Evolutionary conservation across 805 yeast species (phyloP), one percentile per base, ranked within the genome.

Genomic region (Ascoidea tarda): DNA sequence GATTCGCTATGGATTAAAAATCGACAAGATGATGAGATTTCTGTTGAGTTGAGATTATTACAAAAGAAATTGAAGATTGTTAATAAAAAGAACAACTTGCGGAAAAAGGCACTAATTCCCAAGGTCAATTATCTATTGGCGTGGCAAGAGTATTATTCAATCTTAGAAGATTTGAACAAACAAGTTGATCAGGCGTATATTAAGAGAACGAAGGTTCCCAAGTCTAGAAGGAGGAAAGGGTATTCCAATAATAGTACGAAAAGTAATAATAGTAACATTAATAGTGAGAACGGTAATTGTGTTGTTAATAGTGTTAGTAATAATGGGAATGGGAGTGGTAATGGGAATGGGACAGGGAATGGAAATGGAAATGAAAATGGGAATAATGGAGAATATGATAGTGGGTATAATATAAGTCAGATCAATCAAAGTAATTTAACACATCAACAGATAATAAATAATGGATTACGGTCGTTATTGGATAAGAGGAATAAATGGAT

Each of bases 111-210:
- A 46, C 62, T 93, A 45, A 68, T 82, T 32, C 95, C 96, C 0
- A 60, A 83, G 0, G 75, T 93, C 14, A 91, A 89, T 59, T 93
- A 86, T 58, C 95, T 87, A 59, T 73, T 93, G 60, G 96, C 97
- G 32, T 93, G 90, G 81, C 96, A 91, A 64, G 99, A 93, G 65
- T 93, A 87, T 65, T 73, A 82, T 54, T 84, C 91, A 10, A 90
- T 93, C 51, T 67, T 89, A 54, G 98, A 93, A 53, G 98, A 93
- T 63, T 72, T 93, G 59, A 97, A 93, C 65, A 93, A 91, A 65
- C 99, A 93, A 67, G 90, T 93, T 45, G 99, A 93, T 64, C 97
- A 87, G 65, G 90, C 95, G 21, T 93, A 90, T 63, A 69, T 85
- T 57, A 85, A 89, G 65, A 73, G 97, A 55, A 76, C 85, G 53